Evolutionary conservation across 352 stramenopile genomes (phyloP), one percentile per base, ranked within the genome.

Genomic region (Stephanocyclus meneghinianus): DNA sequence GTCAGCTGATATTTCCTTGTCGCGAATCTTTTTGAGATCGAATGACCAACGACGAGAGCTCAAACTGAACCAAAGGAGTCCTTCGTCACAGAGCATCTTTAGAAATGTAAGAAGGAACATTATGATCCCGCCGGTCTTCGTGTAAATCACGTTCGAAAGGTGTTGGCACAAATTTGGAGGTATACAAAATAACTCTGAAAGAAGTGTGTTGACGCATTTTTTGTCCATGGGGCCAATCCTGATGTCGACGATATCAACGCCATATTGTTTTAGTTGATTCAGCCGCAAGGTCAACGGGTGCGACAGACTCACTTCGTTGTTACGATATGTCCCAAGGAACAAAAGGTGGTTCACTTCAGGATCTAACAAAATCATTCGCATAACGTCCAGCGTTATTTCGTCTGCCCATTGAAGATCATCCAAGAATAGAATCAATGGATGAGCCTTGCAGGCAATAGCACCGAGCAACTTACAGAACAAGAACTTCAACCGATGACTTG

Each of bases 321-420:
- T 70, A 47, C 76, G 70, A 59, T 80, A 84, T 64, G 53, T 65
- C 18, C 76, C 76, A 9, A 84, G 16, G 50, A 84, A 84, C 29
- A 81, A 62, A 56, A 81, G 76, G 60, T 75, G 60, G 18, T 44
- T 16, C 29, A 72, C 62, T 15, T 77, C 67, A 45, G 68, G 74
- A 60, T 77, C 67, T 15, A 55, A 61, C 69, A 83, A 71, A 2
- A 78, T 71, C 68, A 83, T 78, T 77, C 69, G 55, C 21, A 83
- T 75, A 13, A 83, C 63, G 53, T 80, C 73, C 18, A 78, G 47
- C 11, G 71, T 78, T 40, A 67, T 78, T 56, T 75, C 73, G 45
- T 80, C 73, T 10, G 73, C 64, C 64, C 68, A 86, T 32, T 86
- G 79, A 6, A 86, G 47, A 71, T 87, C 72, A 40, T 85, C 76